These are phyloP conservation scores for Fusarium sterilihyphosum DNA, from an alignment of 2,329 filamentous ascomycete species.

Conservation along the genomic window DNA sequence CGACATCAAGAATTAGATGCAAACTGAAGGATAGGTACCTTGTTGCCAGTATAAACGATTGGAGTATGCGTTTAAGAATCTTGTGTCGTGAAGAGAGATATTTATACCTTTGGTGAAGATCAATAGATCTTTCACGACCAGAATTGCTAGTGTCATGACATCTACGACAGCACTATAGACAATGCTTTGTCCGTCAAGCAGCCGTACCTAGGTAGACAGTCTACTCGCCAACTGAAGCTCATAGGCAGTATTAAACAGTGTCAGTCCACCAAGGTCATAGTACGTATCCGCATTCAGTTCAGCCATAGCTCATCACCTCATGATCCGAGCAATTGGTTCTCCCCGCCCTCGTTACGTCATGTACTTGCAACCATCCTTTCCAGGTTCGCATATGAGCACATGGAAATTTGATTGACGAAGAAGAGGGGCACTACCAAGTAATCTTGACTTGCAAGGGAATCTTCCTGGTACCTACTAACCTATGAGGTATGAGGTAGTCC, in stretches of 20 bases:
- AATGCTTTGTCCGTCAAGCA: not conserved
- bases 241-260: not conserved
- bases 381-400: slow-evolving; percentile 30
- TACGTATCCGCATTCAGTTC: slow-evolving; percentile 17
- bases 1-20: not conserved
- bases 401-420: slow-evolving; percentile 18
- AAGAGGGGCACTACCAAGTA: slow-evolving; percentile 23
- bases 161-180: not conserved
- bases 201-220: not conserved
- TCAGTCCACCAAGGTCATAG: not conserved
- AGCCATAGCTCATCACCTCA: slow-evolving; percentile 7
- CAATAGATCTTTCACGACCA: not conserved
- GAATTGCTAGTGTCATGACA: not conserved
- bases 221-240: not conserved
- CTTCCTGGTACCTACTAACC: not conserved
- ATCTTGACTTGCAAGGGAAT: slow-evolving; percentile 8
- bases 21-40: not conserved
- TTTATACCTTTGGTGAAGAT: not conserved
- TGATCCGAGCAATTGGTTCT: slow-evolving; percentile 25
- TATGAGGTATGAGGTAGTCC: slow-evolving; percentile 26
- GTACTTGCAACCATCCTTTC: slow-evolving; percentile 38
- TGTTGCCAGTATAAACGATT: not conserved
- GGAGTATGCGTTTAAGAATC: not conserved
- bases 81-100: not conserved
- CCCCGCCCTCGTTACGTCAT: slow-evolving; percentile 44